phyloP scores from a whole-genome alignment of 2,329 filamentous ascomycete genomes.

The Trichoderma oligosporum region DNA sequence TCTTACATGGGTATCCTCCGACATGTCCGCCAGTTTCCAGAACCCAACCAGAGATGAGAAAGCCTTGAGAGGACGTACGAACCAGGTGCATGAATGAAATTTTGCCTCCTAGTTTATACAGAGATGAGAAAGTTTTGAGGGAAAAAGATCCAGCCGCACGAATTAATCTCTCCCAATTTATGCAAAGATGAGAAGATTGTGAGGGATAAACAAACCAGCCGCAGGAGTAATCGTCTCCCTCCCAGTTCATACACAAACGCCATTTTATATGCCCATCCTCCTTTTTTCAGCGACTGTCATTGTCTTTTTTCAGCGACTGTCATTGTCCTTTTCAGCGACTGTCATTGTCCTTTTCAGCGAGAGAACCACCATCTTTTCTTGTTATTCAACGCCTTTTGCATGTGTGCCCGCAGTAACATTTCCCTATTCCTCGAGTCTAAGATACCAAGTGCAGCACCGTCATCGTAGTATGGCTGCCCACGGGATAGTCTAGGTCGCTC shows the following conservation, averaged over 20 bases:
- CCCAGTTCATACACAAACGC: conserved; percentile 10
- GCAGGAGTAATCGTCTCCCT: too few species aligned
- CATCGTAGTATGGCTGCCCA: conserved; percentile 44
- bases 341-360: conserved; percentile 1
- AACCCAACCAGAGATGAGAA: conserved; percentile 10
- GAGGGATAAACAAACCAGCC: too few species aligned
- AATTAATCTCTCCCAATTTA: too few species aligned
- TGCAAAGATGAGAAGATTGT: too few species aligned
- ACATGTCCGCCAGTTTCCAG: background rate
- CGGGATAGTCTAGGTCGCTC: conserved; percentile 40
- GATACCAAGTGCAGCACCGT: conserved; percentile 45
- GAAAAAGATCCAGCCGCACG: too few species aligned
- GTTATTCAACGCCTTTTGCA: conserved; percentile 42
- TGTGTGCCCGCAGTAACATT: conserved; percentile 49
- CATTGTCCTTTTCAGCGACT: background rate
- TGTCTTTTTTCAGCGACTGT: background rate
- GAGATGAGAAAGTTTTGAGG: too few species aligned
- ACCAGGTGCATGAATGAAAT: too few species aligned
- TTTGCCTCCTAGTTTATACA: too few species aligned
- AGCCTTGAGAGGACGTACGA: background rate
- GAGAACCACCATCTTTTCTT: conserved; percentile 33
- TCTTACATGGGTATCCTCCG: background rate
- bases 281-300: background rate
- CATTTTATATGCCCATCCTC: conserved; percentile 15
- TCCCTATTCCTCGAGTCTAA: conserved; percentile 54